A percentile compares a stretch with the other conserved stretches of the same genome.
Conservation (phyloP, 108 stramenopile species). For the Conticribra guillardii region DNA sequence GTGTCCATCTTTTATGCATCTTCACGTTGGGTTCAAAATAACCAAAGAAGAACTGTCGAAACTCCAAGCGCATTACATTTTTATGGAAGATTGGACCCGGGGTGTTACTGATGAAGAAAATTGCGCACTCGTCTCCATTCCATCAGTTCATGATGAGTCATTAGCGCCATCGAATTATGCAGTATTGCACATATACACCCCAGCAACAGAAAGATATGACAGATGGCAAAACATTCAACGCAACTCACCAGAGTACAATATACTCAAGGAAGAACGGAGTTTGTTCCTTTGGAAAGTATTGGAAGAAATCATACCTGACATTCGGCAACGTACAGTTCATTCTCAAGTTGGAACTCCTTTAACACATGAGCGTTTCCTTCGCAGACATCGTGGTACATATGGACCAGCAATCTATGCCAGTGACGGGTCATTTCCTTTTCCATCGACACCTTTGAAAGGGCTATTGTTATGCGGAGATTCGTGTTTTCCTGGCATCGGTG, state of each 20-base stretch:
- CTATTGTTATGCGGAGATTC: constrained; percentile 74
- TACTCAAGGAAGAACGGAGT: constrained; percentile 85
- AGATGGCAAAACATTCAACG: constrained; percentile 78
- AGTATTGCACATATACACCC: constrained; percentile 85
- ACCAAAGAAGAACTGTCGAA: constrained; percentile 58
- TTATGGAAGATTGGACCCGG: constrained; percentile 76
- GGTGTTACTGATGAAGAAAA: constrained; percentile 86
- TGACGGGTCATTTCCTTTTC: constrained; percentile 78
- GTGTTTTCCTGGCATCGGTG: constrained; percentile 92
- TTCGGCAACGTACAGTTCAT: constrained; percentile 51
- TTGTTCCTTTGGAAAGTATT: constrained; percentile 82
- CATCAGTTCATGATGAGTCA: constrained; percentile 85
- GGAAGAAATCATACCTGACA: constrained; percentile 86
- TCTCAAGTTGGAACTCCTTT: constrained; percentile 81
- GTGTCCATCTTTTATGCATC: constrained; percentile 79
- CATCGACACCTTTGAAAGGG: constrained; percentile 63
- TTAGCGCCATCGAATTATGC: constrained; percentile 85
- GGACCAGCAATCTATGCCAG: constrained; percentile 87
- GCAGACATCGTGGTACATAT: constrained; percentile 81
- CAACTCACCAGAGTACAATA: constrained; percentile 74
- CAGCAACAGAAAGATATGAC: constrained; percentile 83
- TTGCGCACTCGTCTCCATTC: constrained; percentile 82
- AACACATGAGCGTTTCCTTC: constrained; percentile 84
- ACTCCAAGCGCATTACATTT: constrained; percentile 86
- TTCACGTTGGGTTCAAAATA: constrained; percentile 84